Evolutionary conservation across 108 stramenopile genomes (phyloP).

Genomic region (Poteriospumella lacustris): DNA sequence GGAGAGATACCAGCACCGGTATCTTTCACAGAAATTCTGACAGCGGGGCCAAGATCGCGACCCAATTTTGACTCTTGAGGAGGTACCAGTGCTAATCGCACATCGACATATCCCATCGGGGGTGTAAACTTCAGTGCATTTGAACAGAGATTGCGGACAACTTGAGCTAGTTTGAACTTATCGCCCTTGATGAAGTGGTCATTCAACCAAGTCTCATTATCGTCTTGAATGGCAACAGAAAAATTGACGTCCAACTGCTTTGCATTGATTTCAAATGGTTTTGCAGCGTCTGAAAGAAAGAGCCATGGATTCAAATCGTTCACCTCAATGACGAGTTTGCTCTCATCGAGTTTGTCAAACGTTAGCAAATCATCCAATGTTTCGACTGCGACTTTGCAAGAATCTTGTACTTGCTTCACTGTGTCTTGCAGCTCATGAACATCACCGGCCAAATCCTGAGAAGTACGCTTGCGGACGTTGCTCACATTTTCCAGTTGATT

Average conservation of each 20-base stretch:
- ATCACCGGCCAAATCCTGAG: too few species aligned
- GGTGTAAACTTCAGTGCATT: slow-evolving; percentile 23
- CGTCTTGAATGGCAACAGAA: not conserved
- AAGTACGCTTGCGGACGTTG: too few species aligned
- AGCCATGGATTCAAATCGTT: not conserved
- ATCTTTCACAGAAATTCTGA: not conserved
- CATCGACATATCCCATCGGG: not conserved
- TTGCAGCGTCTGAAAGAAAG: not conserved
- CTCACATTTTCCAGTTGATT: too few species aligned
- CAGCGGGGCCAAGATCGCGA: not conserved
- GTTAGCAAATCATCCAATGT: not conserved
- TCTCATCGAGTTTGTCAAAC: not conserved
- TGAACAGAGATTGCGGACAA: not conserved
- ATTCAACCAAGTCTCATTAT: not conserved
- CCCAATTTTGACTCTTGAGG: too few species aligned
- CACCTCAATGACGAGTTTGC: not conserved
- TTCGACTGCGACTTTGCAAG: not conserved
- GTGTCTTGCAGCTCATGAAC: not conserved
- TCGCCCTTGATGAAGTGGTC: not conserved
- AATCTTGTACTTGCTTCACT: not conserved
- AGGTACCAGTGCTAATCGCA: not conserved
- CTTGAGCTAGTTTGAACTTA: slow-evolving; percentile 3
- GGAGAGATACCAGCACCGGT: not conserved
- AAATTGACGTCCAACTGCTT: not conserved
- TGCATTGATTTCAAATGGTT: not conserved